Base-by-base conservation (phyloP, 1,284 basidiomycete species). In the Sphagnurus paluster region DNA sequence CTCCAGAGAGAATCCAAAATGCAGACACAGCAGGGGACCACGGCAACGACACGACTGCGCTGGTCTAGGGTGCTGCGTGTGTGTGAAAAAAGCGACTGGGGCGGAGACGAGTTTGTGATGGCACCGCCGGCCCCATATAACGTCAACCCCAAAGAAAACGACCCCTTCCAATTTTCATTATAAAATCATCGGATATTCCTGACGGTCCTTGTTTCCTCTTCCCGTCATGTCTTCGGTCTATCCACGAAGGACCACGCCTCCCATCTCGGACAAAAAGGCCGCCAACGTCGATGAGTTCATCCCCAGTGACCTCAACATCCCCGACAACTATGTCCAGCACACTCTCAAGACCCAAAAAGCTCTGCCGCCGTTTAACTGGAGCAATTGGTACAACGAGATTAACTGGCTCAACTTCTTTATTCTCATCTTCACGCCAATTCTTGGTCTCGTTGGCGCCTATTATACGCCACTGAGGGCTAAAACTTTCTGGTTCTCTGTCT, bases 301-400 rank as follows among this genome's bases (percentile, higher is more conserved):
- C 21, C 83, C 84, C 48, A 72, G 72, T 54, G 87, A 89, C 69
- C 59, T 77, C 56, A 70, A 89, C 67, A 83, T 90, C 53, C 87
- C 88, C 28, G 90, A 93, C 71, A 94, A 94, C 76, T 96, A 94
- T 62, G 91, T 97, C 61, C 76, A 84, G 42, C 82, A 89, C 67
- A 91, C 89, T 2, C 78, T 96, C 63, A 83, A 83, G 64, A 87
- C 78, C 61, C 79, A 76, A 67, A 90, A 87, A 63, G 59, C 84
- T 1, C 75, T 91, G 11, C 91, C 91, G 1, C 91, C 91, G 4
- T 73, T 95, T 61, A 79, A 79, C 6, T 82, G 79, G 78, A 64
- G 72, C 34, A 95, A 87, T 63, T 67, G 80, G 52, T 67, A 71
- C 57, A 71, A 74, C 36, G 89, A 95, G 64, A 75, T 95, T 58